phyloP scores from a whole-genome alignment of 306 rosid genomes.

The Cucurbita argyrosperma region DNA sequence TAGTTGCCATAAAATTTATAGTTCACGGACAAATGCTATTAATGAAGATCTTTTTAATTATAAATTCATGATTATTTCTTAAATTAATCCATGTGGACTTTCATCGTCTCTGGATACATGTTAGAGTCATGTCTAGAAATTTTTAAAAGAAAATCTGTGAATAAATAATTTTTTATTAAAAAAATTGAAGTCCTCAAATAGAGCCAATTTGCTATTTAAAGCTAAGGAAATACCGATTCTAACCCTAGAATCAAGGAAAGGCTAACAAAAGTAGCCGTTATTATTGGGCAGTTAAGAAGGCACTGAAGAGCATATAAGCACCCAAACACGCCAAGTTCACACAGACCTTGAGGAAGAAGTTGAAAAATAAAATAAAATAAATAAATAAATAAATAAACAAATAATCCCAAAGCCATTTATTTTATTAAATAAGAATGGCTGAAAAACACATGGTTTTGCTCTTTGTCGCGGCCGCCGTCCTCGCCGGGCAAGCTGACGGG shows the following conservation, averaged over 20 bases:
- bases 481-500: not conserved
- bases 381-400: not conserved
- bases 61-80: too few species aligned
- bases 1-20: not conserved
- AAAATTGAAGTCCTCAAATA: too few species aligned
- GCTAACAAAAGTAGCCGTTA: not conserved
- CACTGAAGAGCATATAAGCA: not conserved
- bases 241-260: not conserved
- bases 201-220: too few species aligned
- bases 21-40: too few species aligned
- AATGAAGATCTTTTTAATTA: too few species aligned
- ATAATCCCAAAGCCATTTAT: not conserved
- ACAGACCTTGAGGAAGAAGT: not conserved
- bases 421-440: not conserved
- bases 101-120: too few species aligned
- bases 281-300: not conserved
- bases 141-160: too few species aligned
- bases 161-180: too few species aligned
- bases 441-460: not conserved
- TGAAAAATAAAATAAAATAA: not conserved
- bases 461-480: not conserved
- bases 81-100: too few species aligned
- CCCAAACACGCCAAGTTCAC: not conserved
- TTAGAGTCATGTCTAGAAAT: too few species aligned
- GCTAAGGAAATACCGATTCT: too few species aligned